Percentiles rank a stretch among this genome's conserved stretches.
These are phyloP conservation scores for Cordyceps farinosa DNA, from an alignment of 2,329 filamentous ascomycete genomes.

Conservation along the genomic window DNA sequence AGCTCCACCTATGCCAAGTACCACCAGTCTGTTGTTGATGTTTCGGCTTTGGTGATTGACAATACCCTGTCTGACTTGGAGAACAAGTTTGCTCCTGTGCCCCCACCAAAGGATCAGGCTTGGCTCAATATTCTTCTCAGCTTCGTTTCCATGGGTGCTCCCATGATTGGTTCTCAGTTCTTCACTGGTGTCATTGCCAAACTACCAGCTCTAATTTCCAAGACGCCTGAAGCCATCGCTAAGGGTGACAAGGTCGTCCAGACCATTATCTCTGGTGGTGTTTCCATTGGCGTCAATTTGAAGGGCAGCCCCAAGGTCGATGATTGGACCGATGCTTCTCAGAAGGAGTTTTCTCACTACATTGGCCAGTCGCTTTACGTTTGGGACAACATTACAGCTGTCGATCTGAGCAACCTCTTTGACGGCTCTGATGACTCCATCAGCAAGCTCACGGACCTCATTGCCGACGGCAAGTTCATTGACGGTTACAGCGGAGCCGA, in stretches of 20 bases:
- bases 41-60: conserved; percentile 7
- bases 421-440: conserved; percentile 25
- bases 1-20: conserved; percentile 6
- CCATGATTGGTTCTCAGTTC: conserved; percentile 24
- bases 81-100: conserved; percentile 27
- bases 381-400: conserved; percentile 25
- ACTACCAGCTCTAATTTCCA: conserved; percentile 19
- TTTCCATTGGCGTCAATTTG: conserved; percentile 28
- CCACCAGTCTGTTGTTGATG: conserved; percentile 1
- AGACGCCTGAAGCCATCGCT: conserved; percentile 22
- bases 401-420: conserved; percentile 24
- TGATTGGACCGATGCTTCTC: conserved; percentile 26
- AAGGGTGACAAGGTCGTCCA: conserved; percentile 26
- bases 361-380: conserved; percentile 27
- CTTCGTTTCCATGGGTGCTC: conserved; percentile 27
- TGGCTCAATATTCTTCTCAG: conserved; percentile 29
- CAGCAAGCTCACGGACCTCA: conserved; percentile 23
- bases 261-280: conserved; percentile 26
- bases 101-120: conserved; percentile 23
- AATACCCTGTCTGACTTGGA: conserved; percentile 4
- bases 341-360: conserved; percentile 28
- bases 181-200: conserved; percentile 24
- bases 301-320: conserved; percentile 4
- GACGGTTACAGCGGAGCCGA: conserved; percentile 17
- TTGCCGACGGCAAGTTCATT: conserved; percentile 30